Percentiles rank a stretch among this genome's conserved stretches.
phyloP scores from a whole-genome alignment of 108 stramenopile genomes.

The Stephanodiscus triporus region DNA sequence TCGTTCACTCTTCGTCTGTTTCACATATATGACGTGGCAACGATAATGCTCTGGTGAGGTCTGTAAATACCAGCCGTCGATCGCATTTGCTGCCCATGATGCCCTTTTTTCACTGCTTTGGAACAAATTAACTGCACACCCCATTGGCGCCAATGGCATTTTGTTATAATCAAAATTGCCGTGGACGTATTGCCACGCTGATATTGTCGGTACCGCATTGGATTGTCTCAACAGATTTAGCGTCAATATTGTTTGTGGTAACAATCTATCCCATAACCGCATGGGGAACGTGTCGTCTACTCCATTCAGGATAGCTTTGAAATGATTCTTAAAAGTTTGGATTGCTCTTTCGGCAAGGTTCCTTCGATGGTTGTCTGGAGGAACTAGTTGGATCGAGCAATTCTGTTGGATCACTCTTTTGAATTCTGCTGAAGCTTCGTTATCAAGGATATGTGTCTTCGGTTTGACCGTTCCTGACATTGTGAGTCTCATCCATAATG shows the following conservation, averaged over 20 bases:
- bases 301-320: constrained; percentile 37
- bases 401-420: background rate
- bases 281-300: constrained; percentile 32
- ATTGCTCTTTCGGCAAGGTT: constrained; percentile 58
- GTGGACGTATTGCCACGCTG: background rate
- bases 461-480: background rate
- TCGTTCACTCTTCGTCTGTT: constrained; percentile 12
- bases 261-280: constrained; percentile 27
- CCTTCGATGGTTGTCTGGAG: constrained; percentile 32
- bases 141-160: constrained; percentile 2
- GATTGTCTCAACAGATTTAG: background rate
- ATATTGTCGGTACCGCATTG: background rate
- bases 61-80: background rate
- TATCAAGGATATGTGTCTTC: background rate
- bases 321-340: constrained; percentile 52
- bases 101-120: background rate
- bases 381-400: constrained; percentile 39
- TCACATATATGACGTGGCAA: constrained; percentile 7
- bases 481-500: background rate
- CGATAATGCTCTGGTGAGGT: constrained; percentile 23
- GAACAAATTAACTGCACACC: background rate
- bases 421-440: background rate
- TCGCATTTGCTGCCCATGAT: background rate
- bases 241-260: constrained; percentile 27
- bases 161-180: background rate